phyloP scores from a whole-genome alignment of 140 eudicot species.

The Senecio squalidus region DNA sequence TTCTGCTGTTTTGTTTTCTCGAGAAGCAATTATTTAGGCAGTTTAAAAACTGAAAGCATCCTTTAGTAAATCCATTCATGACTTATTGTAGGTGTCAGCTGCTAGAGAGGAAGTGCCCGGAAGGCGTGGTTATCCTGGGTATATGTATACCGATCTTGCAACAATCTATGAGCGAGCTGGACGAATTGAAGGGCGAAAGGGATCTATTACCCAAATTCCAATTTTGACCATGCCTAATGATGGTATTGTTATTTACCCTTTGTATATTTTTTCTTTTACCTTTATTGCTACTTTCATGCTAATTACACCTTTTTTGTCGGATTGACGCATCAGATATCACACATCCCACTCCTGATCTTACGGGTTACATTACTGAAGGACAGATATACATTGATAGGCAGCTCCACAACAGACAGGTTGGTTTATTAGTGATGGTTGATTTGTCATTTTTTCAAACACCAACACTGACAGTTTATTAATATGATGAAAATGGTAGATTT shows the following conservation, averaged over 20 bases:
- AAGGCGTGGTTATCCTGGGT: slow-evolving; percentile 99
- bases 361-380: slow-evolving; percentile 98
- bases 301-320: slow-evolving; percentile 1
- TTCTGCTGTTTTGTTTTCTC: not conserved
- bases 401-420: slow-evolving; percentile 93
- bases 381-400: slow-evolving; percentile 96
- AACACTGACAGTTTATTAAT: slow-evolving; percentile 13
- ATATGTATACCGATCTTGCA: slow-evolving; percentile 97
- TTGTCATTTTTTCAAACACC: not conserved
- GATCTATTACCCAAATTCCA: slow-evolving; percentile 93
- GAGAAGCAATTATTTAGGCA: not conserved
- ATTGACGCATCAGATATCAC: slow-evolving; percentile 76
- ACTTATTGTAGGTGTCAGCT: slow-evolving; percentile 80
- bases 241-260: slow-evolving; percentile 33
- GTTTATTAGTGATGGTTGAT: not conserved
- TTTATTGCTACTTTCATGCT: not conserved
- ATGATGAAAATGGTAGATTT: slow-evolving; percentile 54
- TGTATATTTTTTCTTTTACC: not conserved
- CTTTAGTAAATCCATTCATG: no score
- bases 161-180: slow-evolving; percentile 98
- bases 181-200: slow-evolving; percentile 89
- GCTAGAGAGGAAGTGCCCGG: slow-evolving; percentile 99
- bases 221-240: slow-evolving; percentile 93
- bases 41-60: no score
- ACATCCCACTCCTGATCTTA: slow-evolving; percentile 99